A percentile compares a stretch with the other conserved stretches of the same genome.
Evolutionary conservation across 345 rosid genomes (phyloP).

Genomic region (Lepidium africanum): DNA sequence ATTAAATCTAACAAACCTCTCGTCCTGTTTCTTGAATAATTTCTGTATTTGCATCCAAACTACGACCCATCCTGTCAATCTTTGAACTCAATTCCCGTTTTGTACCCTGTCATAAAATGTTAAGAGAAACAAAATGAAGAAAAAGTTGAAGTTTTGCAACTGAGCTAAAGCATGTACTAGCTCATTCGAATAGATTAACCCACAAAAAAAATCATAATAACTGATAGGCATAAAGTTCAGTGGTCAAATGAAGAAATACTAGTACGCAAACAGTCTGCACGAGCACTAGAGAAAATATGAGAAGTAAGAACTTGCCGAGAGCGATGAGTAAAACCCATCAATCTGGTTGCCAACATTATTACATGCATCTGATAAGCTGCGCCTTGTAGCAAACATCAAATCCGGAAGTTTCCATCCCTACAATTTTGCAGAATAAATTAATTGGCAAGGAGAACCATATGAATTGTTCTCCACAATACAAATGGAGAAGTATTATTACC

Average conservation of each 20-base stretch:
- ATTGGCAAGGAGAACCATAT: not conserved
- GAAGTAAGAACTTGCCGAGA: slow-evolving; percentile 41
- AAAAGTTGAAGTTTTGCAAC: not conserved
- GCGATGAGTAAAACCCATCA: slow-evolving; percentile 62
- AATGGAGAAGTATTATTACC: slow-evolving; percentile 11
- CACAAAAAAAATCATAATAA: not conserved
- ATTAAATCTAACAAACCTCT: slow-evolving; percentile 39
- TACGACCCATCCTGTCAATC: slow-evolving; percentile 42
- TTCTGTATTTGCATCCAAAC: slow-evolving; percentile 45
- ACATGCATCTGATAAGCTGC: slow-evolving; percentile 82
- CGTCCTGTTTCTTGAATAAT: slow-evolving; percentile 47
- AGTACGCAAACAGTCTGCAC: not conserved
- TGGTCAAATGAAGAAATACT: not conserved
- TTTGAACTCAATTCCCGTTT: slow-evolving; percentile 52
- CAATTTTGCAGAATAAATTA: slow-evolving; percentile 7
- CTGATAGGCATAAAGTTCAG: not conserved
- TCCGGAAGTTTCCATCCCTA: slow-evolving; percentile 97
- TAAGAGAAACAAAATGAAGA: not conserved
- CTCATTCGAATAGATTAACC: not conserved
- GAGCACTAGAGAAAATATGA: not conserved
- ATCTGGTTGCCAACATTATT: slow-evolving; percentile 63
- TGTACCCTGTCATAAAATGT: slow-evolving; percentile 41
- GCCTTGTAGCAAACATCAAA: slow-evolving; percentile 91
- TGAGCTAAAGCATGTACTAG: not conserved
- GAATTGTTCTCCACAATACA: not conserved